A percentile compares a stretch with the other conserved stretches of the same genome.
Evolutionary conservation across 768 basidiomycete species (phyloP).

Genomic region (Russula brevipes): DNA sequence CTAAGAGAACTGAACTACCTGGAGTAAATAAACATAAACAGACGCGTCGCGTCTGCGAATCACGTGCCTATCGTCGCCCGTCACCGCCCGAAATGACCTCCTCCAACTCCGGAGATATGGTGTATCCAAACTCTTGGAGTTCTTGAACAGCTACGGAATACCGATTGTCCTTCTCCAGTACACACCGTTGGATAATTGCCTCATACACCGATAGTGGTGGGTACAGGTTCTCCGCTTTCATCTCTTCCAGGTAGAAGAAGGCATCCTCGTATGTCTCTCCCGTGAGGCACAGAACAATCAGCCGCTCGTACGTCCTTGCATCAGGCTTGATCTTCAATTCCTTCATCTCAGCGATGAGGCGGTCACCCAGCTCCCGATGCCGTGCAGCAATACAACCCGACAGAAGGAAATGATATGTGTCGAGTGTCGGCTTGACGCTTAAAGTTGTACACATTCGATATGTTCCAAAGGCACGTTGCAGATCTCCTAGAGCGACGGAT

Average conservation of each 20-base stretch:
- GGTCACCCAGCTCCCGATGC: conserved; percentile 64
- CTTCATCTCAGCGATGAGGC: conserved; percentile 63
- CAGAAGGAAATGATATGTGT: conserved; percentile 67
- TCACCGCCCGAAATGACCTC: conserved; percentile 29
- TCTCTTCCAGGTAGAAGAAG: conserved; percentile 84
- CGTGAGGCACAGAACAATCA: conserved; percentile 66
- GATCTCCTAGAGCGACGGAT: conserved; percentile 52
- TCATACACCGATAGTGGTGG: conserved; percentile 56
- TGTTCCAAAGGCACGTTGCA: conserved; percentile 73
- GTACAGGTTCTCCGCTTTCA: conserved; percentile 59
- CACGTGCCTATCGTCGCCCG: not conserved
- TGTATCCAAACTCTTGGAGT: conserved; percentile 59
- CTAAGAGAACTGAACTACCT: not conserved
- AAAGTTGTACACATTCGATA: conserved; percentile 61
- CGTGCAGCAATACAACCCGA: conserved; percentile 53
- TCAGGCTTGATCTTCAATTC: conserved; percentile 50
- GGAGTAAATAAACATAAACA: conserved; percentile 15
- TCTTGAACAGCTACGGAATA: conserved; percentile 64
- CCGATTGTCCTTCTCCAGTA: conserved; percentile 52
- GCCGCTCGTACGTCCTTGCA: conserved; percentile 54
- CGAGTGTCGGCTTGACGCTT: conserved; percentile 49
- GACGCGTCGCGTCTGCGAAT: conserved; percentile 16
- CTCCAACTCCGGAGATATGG: conserved; percentile 31
- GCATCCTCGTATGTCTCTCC: conserved; percentile 77
- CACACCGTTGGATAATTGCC: conserved; percentile 54